A percentile compares a stretch with the other conserved stretches of the same genome.
These are phyloP conservation scores for Sphagnum magellanicum DNA, from an alignment of 228 moss, liverwort and hornwort species.

Conservation along the genomic window DNA sequence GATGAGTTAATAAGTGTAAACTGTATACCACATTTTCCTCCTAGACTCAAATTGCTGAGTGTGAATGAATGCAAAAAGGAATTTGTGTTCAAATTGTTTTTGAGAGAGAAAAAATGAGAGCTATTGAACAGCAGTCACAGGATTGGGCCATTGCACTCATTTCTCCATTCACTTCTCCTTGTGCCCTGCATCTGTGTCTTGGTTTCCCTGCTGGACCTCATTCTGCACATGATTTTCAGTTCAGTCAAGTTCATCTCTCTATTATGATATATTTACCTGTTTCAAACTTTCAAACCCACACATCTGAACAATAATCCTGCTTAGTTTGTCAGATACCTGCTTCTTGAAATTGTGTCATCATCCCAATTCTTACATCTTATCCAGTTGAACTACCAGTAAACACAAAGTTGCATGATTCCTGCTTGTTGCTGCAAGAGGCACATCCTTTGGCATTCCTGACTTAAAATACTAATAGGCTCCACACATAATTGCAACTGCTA, in stretches of 20 bases:
- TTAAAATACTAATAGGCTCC: too few relatives aligned
- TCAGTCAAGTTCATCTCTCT: too few relatives aligned
- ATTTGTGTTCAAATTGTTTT: conserved; percentile 18
- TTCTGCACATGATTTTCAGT: conserved; percentile 24
- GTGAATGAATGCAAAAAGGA: neutral
- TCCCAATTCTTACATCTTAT: too few relatives aligned
- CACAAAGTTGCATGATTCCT: too few relatives aligned
- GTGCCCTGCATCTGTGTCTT: conserved; percentile 46
- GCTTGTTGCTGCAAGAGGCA: too few relatives aligned
- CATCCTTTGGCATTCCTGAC: too few relatives aligned
- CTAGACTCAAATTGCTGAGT: conserved; percentile 15
- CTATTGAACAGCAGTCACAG: conserved; percentile 42
- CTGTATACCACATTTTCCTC: conserved; percentile 1
- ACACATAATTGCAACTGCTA: neutral
- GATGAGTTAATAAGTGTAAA: too few relatives aligned
- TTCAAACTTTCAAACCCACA: neutral
- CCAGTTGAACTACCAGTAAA: too few relatives aligned
- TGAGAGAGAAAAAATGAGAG: conserved; percentile 23
- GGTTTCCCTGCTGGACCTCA: conserved; percentile 49
- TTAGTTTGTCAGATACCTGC: neutral
- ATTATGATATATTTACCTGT: too few relatives aligned
- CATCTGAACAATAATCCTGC: neutral
- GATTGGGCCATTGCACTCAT: conserved; percentile 44
- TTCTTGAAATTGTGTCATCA: neutral
- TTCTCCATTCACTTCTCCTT: conserved; percentile 24